Base-by-base conservation (phyloP, 257 asterid species). In the Misopates orontium region DNA sequence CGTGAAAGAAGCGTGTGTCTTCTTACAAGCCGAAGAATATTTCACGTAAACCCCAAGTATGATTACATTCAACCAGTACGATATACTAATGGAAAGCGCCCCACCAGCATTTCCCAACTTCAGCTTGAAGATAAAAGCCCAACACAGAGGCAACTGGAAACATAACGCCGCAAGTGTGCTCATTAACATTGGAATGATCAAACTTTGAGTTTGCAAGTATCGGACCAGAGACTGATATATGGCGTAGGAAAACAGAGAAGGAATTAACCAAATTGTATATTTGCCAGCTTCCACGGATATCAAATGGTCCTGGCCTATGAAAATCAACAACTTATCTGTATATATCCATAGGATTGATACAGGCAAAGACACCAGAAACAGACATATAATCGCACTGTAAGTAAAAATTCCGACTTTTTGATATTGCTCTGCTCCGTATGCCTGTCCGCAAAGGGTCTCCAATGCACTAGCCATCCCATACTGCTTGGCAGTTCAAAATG, bases 381-480 rank as follows among this genome's bases (percentile, higher is more conserved):
- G 80, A 25, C 82, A 77, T 36, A 80, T 16, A 18, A 68, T 68
- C n/a, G 80, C 74, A 12, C 76, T 67, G 58, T 71, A 77, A 42
- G 85, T 71, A 19, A 16, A 77, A 19, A 57, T 68, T 31, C 85
- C 85, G 1, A 80, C 82, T 68, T 67, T 74, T 10, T 17, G 11
- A 12, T 54, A 77, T 20, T 77, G 78, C 71, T 65, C 11, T 0
- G 82, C 85, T 48, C 85, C 82, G 25, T 67, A 64, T 10, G 85
- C 82, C 32, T 77, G 85, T 21, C 85, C 85, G 19, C 85, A 80
- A 2, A 80, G 72, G 0, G 85, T 80, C 32, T 80, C 85, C 82
- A 80, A 61, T 9, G 82, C 82, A 45, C 85, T 54, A 14, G 77
- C 19, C 85, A 80, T 77, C 31, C 85, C 85, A 24, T 64, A 74